Evolutionary conservation across 345 rosid species (phyloP).

Genomic region (Syzygium aromaticum): DNA sequence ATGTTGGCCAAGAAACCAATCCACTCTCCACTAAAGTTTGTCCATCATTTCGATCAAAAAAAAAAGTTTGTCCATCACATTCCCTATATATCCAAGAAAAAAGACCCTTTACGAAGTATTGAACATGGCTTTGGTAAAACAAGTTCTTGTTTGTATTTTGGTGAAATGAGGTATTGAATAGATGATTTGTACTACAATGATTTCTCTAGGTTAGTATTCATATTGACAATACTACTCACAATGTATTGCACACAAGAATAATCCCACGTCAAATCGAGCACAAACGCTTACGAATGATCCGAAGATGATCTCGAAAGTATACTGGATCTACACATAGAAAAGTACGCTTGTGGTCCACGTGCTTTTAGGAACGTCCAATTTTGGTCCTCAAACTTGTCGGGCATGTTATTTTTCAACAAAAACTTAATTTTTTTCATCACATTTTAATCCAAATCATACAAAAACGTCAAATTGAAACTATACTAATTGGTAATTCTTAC

Average conservation of each 20-base stretch:
- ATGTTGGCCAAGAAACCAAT: background rate
- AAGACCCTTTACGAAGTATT: no score
- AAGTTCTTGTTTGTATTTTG: background rate
- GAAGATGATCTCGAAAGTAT: fast-evolving
- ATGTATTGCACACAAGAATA: background rate
- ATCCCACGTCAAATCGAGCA: background rate
- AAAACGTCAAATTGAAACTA: background rate
- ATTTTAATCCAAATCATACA: fast-evolving
- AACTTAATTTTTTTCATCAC: fast-evolving
- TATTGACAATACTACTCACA: background rate
- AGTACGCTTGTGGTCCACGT: background rate
- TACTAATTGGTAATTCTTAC: fast-evolving
- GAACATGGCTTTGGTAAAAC: background rate
- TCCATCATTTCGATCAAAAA: no score
- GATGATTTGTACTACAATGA: background rate
- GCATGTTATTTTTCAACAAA: background rate
- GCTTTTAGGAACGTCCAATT: background rate
- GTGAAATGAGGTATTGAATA: background rate
- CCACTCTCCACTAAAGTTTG: background rate
- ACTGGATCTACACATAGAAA: background rate
- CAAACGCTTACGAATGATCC: background rate
- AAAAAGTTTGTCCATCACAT: background rate
- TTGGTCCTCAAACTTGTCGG: background rate
- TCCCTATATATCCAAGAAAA: background rate
- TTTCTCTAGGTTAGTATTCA: background rate